Evolutionary conservation across 768 basidiomycete species (phyloP).

Genomic region (Auriscalpium vulgare): DNA sequence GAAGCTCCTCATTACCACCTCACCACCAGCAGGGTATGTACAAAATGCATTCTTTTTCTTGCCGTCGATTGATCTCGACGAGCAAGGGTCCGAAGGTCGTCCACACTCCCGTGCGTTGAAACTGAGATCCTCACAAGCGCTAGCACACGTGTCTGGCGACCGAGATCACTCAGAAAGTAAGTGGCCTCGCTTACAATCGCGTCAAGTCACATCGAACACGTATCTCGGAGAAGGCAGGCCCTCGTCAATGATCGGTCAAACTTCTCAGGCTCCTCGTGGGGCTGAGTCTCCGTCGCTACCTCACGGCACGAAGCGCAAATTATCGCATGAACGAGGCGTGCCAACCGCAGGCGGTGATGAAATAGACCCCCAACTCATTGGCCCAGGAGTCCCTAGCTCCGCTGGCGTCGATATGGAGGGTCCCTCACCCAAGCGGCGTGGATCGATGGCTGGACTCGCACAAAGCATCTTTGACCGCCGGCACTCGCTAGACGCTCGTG

Average conservation of each 20-base stretch:
- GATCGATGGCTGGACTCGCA: slow-evolving; percentile 71
- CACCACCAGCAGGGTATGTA: not conserved
- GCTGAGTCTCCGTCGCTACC: slow-evolving; percentile 17
- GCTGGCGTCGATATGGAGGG: slow-evolving; percentile 53
- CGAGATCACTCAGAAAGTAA: not conserved
- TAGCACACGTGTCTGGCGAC: not conserved
- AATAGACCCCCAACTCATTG: slow-evolving; percentile 57
- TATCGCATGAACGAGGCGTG: slow-evolving; percentile 57
- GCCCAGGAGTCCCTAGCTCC: slow-evolving; percentile 56
- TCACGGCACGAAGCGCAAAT: slow-evolving; percentile 77
- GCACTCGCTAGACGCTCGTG: slow-evolving; percentile 63
- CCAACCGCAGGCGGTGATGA: slow-evolving; percentile 53
- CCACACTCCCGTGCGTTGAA: too few species aligned
- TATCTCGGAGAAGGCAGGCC: slow-evolving; percentile 31
- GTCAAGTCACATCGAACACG: not conserved
- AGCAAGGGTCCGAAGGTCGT: not conserved
- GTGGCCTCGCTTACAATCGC: not conserved
- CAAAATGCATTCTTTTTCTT: not conserved
- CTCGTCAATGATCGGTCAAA: slow-evolving; percentile 54
- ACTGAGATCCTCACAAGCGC: not conserved
- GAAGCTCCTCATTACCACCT: not conserved
- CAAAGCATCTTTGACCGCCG: slow-evolving; percentile 72
- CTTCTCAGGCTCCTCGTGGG: slow-evolving; percentile 15
- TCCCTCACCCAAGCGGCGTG: slow-evolving; percentile 75
- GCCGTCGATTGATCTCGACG: not conserved